A percentile compares a stretch with the other conserved stretches of the same genome.
Conservation (phyloP, 1,284 basidiomycete genomes). For the Marasmius sp. region DNA sequence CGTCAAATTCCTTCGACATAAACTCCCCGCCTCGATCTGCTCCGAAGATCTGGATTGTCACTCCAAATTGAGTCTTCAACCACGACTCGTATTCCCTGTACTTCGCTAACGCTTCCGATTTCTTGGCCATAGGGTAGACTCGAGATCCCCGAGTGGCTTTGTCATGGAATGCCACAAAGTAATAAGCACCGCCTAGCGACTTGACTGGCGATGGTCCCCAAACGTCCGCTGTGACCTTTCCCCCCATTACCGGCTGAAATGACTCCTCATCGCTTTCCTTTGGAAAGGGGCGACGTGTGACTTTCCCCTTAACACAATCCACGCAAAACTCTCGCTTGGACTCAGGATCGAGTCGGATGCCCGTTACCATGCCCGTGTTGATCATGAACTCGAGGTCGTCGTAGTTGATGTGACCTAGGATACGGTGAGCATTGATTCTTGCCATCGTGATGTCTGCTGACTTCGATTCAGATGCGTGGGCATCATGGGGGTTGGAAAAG, state of each 20-base stretch:
- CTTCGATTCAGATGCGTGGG: neutral
- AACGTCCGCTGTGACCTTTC: conserved; percentile 26
- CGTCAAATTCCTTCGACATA: conserved; percentile 22
- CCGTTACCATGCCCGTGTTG: conserved; percentile 23
- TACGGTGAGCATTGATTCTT: conserved; percentile 28
- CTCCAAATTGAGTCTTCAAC: conserved; percentile 21
- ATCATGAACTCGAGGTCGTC: conserved; percentile 24
- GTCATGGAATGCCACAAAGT: conserved; percentile 29
- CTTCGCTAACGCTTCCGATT: conserved; percentile 21
- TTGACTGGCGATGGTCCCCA: conserved; percentile 27
- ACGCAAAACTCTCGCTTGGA: conserved; percentile 28
- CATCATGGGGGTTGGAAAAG: neutral
- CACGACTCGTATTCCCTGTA: conserved; percentile 29
- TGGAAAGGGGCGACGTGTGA: conserved; percentile 26
- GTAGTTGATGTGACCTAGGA: conserved; percentile 33
- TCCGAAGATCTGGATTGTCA: conserved; percentile 23
- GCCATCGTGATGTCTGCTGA: conserved; percentile 11
- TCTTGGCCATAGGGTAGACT: conserved; percentile 22
- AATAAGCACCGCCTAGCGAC: conserved; percentile 24
- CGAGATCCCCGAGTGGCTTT: conserved; percentile 17
- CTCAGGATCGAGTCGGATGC: conserved; percentile 26
- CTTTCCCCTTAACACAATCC: conserved; percentile 34
- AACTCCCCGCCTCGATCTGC: conserved; percentile 32
- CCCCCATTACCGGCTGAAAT: conserved; percentile 20
- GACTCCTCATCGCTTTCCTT: conserved; percentile 17